Evolutionary conservation across 495 filamentous ascomycete genomes (phyloP).

Genomic region (Letharia columbiana): DNA sequence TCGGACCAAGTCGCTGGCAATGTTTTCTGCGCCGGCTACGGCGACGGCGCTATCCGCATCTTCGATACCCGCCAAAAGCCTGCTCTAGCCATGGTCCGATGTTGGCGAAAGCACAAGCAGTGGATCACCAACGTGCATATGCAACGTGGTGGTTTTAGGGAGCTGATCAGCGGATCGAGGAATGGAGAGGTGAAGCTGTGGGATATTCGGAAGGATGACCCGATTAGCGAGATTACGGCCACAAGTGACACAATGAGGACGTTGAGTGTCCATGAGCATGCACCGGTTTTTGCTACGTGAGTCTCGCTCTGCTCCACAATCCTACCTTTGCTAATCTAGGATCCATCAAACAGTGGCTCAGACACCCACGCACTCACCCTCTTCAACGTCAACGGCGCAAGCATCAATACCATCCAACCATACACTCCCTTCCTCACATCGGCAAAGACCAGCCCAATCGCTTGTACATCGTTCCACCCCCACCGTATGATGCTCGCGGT

Average conservation of each 20-base stretch:
- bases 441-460: slow-evolving; percentile 67
- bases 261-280: slow-evolving; percentile 89
- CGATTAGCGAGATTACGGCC: slow-evolving; percentile 62
- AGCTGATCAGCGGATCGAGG: slow-evolving; percentile 76
- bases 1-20: slow-evolving; percentile 96
- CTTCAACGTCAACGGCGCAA: slow-evolving; percentile 74
- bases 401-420: slow-evolving; percentile 74
- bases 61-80: slow-evolving; percentile 83
- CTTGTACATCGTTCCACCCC: slow-evolving; percentile 89
- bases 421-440: slow-evolving; percentile 81
- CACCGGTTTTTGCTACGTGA: slow-evolving; percentile 93
- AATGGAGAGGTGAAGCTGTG: slow-evolving; percentile 92
- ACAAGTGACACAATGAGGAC: slow-evolving; percentile 72
- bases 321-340: slow-evolving; percentile 2
- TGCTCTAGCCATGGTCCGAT: slow-evolving; percentile 79
- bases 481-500: slow-evolving; percentile 88
- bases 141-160: slow-evolving; percentile 87
- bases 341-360: slow-evolving; percentile 54
- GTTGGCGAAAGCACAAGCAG: slow-evolving; percentile 89
- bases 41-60: slow-evolving; percentile 89
- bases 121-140: slow-evolving; percentile 96
- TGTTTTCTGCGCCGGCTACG: slow-evolving; percentile 91
- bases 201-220: slow-evolving; percentile 81
- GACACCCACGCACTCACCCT: slow-evolving; percentile 81
- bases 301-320: slow-evolving; percentile 29